Evolutionary conservation across 768 basidiomycete species (phyloP), one percentile per base, ranked within the genome.

Genomic region (Tylopilus felleus): DNA sequence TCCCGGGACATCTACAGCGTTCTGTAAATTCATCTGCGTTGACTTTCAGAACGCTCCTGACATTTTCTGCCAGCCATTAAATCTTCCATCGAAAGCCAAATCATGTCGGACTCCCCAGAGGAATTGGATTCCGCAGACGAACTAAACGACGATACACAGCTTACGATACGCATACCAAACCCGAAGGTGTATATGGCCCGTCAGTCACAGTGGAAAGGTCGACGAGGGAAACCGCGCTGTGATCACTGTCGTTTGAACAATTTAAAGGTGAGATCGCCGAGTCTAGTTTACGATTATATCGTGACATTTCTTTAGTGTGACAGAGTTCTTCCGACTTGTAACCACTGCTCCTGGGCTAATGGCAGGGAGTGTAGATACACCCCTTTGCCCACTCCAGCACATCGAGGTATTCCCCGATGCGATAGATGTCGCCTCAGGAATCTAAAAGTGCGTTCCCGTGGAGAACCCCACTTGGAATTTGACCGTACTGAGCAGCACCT

Each of bases 131-230:
- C 72, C 29, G 62, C 67, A 25, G 74, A 70, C 55, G 76, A 76
- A 52, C 59, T 65, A 52, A 70, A 71, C 53, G 80, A 78, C 66
- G 80, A 81, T 64, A 73, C 73, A 46, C 80, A 79, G 56, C 74
- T 85, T 60, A 84, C 78, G 44, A 84, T 86, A 61, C 76, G 80
- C 54, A 86, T 86, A 59, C 84, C 85, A 3, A 85, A 84, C 62
- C 80, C 82, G 33, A 83, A 81, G 72, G 75, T 81, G 48, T 85
- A 80, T 68, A 79, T 82, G 80, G 82, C 79, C 63, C 82, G 80
- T 56, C 84, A 83, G 66, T 87, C 85, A 39, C 82, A 83, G 52
- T 88, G 86, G 86, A 85, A 86, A 58, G 85, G 85, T 53, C 79
- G 84, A 54, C 77, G 86, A 71, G 86, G 86, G 48, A 88, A 88